A percentile compares a stretch with the other conserved stretches of the same genome.
Evolutionary conservation across 805 yeast genomes (phyloP).

Genomic region (Starmerella apicola): DNA sequence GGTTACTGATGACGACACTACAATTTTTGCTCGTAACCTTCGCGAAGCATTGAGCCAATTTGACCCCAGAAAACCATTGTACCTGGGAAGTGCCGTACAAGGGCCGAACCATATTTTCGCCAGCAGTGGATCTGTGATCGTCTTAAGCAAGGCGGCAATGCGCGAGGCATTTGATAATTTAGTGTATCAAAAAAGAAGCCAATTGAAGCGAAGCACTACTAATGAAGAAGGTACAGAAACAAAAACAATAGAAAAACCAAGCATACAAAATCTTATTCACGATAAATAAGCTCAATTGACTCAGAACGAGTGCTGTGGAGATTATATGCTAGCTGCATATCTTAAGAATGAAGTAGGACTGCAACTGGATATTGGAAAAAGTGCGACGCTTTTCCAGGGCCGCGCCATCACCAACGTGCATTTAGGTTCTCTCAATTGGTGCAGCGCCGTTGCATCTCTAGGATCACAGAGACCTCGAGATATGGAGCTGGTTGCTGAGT

Average conservation of each 20-base stretch:
- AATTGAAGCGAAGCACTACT: no score
- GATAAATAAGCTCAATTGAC: conserved; percentile 17
- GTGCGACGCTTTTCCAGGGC: conserved; percentile 22
- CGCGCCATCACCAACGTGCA: conserved; percentile 18
- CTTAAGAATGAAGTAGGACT: conserved; percentile 12
- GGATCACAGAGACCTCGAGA: conserved; percentile 19
- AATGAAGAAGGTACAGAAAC: no score
- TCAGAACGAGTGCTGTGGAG: conserved; percentile 20
- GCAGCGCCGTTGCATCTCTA: conserved; percentile 21
- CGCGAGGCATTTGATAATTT: conserved; percentile 12
- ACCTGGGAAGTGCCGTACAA: conserved; percentile 16
- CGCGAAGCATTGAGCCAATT: conserved; percentile 9
- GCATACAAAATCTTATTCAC: no score
- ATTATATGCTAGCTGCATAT: conserved; percentile 20
- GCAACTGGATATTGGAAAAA: conserved; percentile 12
- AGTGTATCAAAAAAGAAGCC: not conserved
- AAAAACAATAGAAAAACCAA: no score
- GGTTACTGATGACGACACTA: conserved; percentile 15
- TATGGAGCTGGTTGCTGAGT: conserved; percentile 20
- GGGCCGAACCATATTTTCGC: conserved; percentile 16
- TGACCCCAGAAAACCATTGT: conserved; percentile 14
- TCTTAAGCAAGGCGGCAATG: conserved; percentile 17
- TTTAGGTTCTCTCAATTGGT: conserved; percentile 21
- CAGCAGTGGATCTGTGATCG: conserved; percentile 19
- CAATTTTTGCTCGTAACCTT: conserved; percentile 13